Evolutionary conservation across 768 basidiomycete genomes (phyloP).

Genomic region (Rhizopogon sp.): DNA sequence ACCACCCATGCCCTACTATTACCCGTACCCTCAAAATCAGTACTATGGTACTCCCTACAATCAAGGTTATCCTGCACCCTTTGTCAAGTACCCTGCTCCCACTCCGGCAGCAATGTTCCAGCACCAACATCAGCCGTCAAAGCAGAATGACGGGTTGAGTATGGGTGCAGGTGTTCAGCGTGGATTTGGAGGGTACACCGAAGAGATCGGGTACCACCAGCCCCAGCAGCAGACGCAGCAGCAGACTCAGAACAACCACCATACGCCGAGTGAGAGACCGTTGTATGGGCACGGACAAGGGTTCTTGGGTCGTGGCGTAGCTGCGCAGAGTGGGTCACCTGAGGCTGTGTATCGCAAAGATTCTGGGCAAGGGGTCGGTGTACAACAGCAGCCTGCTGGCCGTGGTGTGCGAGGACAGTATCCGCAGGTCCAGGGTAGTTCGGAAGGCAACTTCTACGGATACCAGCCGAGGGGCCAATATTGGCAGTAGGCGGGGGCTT

Average conservation of each 20-base stretch:
- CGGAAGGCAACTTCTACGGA: conserved; percentile 65
- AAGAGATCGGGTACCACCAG: conserved; percentile 50
- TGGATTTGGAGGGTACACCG: conserved; percentile 26
- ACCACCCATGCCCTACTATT: conserved; percentile 55
- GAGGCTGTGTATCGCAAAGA: conserved; percentile 47
- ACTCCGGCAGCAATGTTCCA: conserved; percentile 41
- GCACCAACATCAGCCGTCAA: conserved; percentile 34
- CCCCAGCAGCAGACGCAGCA: conserved; percentile 50
- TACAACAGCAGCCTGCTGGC: conserved; percentile 37
- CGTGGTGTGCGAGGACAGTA: conserved; percentile 40
- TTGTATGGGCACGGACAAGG: not conserved
- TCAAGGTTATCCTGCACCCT: conserved; percentile 59
- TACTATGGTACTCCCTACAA: conserved; percentile 73
- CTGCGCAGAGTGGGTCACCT: conserved; percentile 45
- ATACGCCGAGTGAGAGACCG: not conserved
- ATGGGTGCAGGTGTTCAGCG: conserved; percentile 32
- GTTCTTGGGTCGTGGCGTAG: conserved; percentile 24
- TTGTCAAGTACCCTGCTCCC: conserved; percentile 70
- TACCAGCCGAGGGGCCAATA: conserved; percentile 65
- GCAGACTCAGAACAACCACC: conserved; percentile 39
- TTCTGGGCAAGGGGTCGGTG: conserved; percentile 24
- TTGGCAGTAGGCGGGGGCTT: conserved; percentile 32
- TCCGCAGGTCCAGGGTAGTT: conserved; percentile 34
- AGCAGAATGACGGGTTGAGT: conserved; percentile 42
- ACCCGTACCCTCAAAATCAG: conserved; percentile 72